Percentiles rank a stretch among this genome's conserved stretches.
Evolutionary conservation across 768 basidiomycete genomes (phyloP).

Genomic region (Pleurotus sapidus): DNA sequence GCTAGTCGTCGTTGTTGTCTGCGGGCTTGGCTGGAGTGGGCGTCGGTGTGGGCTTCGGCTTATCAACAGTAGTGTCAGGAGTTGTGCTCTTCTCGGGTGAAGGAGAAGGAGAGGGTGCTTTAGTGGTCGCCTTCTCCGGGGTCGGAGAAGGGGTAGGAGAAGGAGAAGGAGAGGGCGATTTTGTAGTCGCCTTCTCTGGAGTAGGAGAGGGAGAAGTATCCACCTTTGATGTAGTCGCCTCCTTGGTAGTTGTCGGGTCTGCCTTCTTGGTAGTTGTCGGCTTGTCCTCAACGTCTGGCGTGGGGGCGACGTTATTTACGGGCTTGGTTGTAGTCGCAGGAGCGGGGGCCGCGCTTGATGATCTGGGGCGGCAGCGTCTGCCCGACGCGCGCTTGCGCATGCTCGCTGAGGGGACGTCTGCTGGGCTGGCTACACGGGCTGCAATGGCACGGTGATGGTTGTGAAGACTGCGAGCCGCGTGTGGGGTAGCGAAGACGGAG

Average conservation of each 20-base stretch:
- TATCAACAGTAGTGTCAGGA: not conserved
- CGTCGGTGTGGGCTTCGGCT: not conserved
- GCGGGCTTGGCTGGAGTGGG: not conserved
- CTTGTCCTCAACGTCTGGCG: conserved; percentile 12
- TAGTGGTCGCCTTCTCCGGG: not conserved
- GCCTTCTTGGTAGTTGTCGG: conserved; percentile 14
- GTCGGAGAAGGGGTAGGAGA: conserved; percentile 10
- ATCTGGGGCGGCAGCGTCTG: conserved; percentile 35
- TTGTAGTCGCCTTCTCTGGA: conserved; percentile 11
- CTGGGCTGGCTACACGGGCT: conserved; percentile 37
- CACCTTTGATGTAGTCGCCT: conserved; percentile 15
- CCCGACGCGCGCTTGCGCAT: conserved; percentile 27
- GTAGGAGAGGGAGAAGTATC: conserved; percentile 11
- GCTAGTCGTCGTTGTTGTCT: conserved; percentile 8
- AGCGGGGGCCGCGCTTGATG: conserved; percentile 21
- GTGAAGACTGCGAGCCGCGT: conserved; percentile 29
- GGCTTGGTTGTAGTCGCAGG: conserved; percentile 15
- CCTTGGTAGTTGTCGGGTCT: conserved; percentile 8
- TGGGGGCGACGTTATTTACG: conserved; percentile 13
- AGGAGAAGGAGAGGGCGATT: conserved; percentile 11
- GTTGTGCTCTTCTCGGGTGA: not conserved
- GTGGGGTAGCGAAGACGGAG: conserved; percentile 37
- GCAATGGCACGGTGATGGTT: conserved; percentile 38
- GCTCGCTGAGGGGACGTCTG: conserved; percentile 16
- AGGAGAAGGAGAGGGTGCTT: conserved; percentile 1